A percentile compares a stretch with the other conserved stretches of the same genome.
Evolutionary conservation across 2,329 filamentous ascomycete species (phyloP).

Genomic region (Diaporthe sp.): DNA sequence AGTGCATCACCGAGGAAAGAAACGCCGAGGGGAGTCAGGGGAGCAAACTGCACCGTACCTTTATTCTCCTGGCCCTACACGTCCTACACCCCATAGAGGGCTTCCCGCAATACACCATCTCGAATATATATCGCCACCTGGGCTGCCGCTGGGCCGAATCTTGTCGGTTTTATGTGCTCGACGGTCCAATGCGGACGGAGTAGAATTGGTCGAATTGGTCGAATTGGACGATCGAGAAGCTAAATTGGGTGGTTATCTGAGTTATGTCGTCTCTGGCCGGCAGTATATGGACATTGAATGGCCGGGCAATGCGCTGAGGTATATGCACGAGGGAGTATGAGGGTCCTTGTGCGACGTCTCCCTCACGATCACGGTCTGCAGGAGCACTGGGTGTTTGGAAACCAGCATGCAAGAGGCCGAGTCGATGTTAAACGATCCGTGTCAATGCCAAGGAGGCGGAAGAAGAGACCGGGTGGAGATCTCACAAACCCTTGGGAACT

Average conservation of each 20-base stretch:
- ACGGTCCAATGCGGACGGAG: not conserved
- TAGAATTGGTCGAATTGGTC: too few species aligned
- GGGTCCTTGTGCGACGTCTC: not conserved
- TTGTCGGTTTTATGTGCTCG: not conserved
- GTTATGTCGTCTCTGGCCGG: conserved; percentile 15
- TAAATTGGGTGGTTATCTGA: not conserved
- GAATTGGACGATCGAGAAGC: not conserved
- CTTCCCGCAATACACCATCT: conserved; percentile 77
- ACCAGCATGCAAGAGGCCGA: not conserved
- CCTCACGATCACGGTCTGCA: not conserved
- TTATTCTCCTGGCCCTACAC: conserved; percentile 80
- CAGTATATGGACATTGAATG: not conserved
- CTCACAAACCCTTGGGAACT: conserved; percentile 4
- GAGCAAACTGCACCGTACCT: conserved; percentile 63
- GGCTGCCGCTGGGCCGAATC: not conserved
- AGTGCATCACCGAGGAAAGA: not conserved
- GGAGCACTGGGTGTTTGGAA: not conserved
- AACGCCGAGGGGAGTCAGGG: not conserved
- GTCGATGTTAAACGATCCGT: conserved; percentile 16
- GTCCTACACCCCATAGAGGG: conserved; percentile 79
- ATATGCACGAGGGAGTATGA: not conserved
- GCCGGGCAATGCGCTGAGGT: not conserved
- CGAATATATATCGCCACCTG: conserved; percentile 42
- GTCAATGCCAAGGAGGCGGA: conserved; percentile 11
- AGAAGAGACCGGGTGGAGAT: conserved; percentile 6